These are phyloP conservation scores for Vachellia collinsii DNA, from an alignment of 306 rosid species.

Conservation along the genomic window DNA sequence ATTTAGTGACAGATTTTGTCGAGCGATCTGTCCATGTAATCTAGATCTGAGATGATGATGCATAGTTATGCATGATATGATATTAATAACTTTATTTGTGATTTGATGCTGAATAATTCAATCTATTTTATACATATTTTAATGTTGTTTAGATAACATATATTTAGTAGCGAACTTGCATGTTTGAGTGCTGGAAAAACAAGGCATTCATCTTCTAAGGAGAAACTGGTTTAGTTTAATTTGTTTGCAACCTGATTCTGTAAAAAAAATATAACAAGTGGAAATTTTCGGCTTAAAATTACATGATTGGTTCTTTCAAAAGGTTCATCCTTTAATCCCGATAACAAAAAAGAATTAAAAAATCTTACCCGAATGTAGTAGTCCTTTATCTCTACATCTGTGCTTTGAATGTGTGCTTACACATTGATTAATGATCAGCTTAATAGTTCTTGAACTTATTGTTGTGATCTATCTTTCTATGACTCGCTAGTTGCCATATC, in stretches of 20 bases:
- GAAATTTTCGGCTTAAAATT: neutral
- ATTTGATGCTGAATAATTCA: constrained; percentile 14
- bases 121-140: neutral
- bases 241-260: neutral
- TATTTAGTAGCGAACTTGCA: neutral
- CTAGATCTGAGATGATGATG: constrained; percentile 13
- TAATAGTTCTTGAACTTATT: neutral
- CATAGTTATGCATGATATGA: constrained; percentile 21
- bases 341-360: neutral
- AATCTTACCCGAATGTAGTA: neutral
- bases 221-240: neutral
- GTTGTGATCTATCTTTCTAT: neutral
- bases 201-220: neutral
- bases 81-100: constrained; percentile 8
- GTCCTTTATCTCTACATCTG: constrained; percentile 13
- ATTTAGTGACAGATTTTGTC: neutral
- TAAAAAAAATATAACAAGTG: neutral
- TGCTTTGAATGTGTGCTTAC: constrained; percentile 18
- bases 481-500: neutral
- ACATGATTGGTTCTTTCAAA: neutral
- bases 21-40: neutral
- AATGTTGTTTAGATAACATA: constrained; percentile 1
- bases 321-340: neutral
- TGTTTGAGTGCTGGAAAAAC: constrained; percentile 27
- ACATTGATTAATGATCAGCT: constrained; percentile 2